Base-by-base conservation (phyloP, 306 rosid genomes). In the Macrotyloma uniflorum region DNA sequence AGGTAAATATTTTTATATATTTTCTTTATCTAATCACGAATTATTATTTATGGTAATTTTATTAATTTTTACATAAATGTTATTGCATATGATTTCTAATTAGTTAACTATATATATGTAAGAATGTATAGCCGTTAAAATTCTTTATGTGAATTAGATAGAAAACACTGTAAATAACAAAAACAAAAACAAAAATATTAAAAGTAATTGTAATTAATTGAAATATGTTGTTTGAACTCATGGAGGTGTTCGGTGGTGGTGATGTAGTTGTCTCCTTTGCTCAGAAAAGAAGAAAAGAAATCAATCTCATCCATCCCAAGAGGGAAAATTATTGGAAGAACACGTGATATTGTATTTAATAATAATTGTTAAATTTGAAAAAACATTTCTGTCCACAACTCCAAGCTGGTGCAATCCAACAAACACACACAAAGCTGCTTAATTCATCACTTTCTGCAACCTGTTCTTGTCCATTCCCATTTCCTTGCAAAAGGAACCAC, bases 401-500 rank as follows among this genome's bases (percentile, higher is more conserved):
- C 8, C 36, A 18, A 66, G 47, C 77, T 3, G 33, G 26, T 42
- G 32, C 19, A 57, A 73, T 28, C 61, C n/a, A 63, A 53, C 20
- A 54, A 23, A 63, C 9, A 16, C n/a, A 20, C 5, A 36, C 32
- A 36, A 14, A 35, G 16, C 46, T 76, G 26, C 13, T 51, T 50
- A 2, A 33, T 30, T 23, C 43, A 14, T 45, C 15, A 2, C 22
- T 36, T 13, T 28, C 16, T 74, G 42, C 46, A 24, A 26, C 47
- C 26, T 46, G 75, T n/a, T 58, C 65, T 18, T 66, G 75, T n/a
- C 49, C 51, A 9, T 38, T 38, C 7, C 33, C 30, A 32, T 38
- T 64, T 73, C 69, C 74, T 65, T 76, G 86, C 86, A 57, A 8
- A 69, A 57, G 75, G 70, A 80, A 73, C 53, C 28, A 33, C 18